Base-by-base conservation (phyloP, 148 eudicot genomes). In the Vaccinium macrocarpon region DNA sequence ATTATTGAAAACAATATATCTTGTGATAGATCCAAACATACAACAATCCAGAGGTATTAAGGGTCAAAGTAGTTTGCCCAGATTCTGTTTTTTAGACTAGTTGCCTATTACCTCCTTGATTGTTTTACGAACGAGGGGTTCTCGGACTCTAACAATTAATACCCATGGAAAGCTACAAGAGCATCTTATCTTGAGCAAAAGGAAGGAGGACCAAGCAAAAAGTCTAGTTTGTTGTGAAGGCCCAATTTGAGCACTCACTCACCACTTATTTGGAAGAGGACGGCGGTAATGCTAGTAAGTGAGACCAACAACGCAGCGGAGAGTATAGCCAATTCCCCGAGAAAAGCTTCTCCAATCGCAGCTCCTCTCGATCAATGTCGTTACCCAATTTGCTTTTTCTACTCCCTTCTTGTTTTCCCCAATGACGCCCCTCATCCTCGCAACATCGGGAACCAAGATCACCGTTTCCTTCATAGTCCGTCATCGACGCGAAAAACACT, bases 191-290 rank as follows among this genome's bases (percentile, higher is more conserved):
- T 76, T 42, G 18, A 42, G 78, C 51, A 74, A 74, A 74, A 2
- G n/a, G 23, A 74, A 8, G 51, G 5, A 42, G n/a, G 25, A 15
- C 51, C 52, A 38, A 42, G 25, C 51, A 19, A 42, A 42, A 38
- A 6, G 23, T 9, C 10, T 50, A 16, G 15, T 18, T 53, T 25
- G 14, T 25, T 23, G 72, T 25, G 72, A 77, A 13, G 19, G 11
- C 59, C 16, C 12, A 9, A 16, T 77, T 77, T 52, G 19, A 5
- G 19, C 6, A 11, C 23, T 50, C 59, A 73, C 88, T 50, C 81
- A 94, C 98, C 84, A 84, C 84, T 95, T 95, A n/a, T n/a, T n/a
- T n/a, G n/a, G 92, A 95, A 95, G 75, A 95, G 79, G 32, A 95
- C 97, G 38, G 94, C 97, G 25, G 89, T 21, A 70, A 90, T 53